Base-by-base conservation (phyloP, 169 alveolate genomes). In the Babesia divergens region DNA sequence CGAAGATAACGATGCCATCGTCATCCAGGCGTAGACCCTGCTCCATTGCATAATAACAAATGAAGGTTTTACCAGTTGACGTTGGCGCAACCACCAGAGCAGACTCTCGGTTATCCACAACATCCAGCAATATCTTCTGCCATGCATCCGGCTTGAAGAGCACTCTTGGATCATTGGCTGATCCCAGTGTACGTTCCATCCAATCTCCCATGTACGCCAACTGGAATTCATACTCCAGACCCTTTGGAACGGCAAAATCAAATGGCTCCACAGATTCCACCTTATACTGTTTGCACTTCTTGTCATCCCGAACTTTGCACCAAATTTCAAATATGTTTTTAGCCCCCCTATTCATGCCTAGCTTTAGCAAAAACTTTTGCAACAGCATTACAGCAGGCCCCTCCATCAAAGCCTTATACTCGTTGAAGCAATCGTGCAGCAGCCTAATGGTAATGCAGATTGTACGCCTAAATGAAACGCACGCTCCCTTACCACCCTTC, bases 1-100 rank as follows among this genome's bases (percentile, higher is more conserved):
- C 94, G 84, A 90, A 94, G 14, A 93, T 92, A 6, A 93, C 96
- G 13, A 90, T 84, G 69, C 95, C 93, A 26, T 89, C 95, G 70
- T 92, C 91, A 49, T 93, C 95, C 34, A 66, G 46, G 26, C 95
- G 59, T 74, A 92, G 56, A 11, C 91, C 96, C 70, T 91, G 90
- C 52, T 93, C 97, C 97, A 93, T 93, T 49, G 95, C 95, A 83
- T 93, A 93, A 83, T 91, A 94, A 59, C 98, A 93, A 60, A 94
- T 93, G 86, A 89, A 94, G 6, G 98, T 94, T 74, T 94, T 94
- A 26, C 98, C 98, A 44, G 95, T 90, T 16, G 96, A 91, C 2
- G 98, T 94, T 13, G 98, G 98, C 2, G 96, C 96, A 6, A 87
- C 91, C 26, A 75, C 96, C 81, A 86, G 77, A 29, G 82, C 92